Percentiles rank a stretch among this genome's conserved stretches.
Conservation (phyloP, 1,284 basidiomycete genomes). For the Neotropicomus parvogracilis region DNA sequence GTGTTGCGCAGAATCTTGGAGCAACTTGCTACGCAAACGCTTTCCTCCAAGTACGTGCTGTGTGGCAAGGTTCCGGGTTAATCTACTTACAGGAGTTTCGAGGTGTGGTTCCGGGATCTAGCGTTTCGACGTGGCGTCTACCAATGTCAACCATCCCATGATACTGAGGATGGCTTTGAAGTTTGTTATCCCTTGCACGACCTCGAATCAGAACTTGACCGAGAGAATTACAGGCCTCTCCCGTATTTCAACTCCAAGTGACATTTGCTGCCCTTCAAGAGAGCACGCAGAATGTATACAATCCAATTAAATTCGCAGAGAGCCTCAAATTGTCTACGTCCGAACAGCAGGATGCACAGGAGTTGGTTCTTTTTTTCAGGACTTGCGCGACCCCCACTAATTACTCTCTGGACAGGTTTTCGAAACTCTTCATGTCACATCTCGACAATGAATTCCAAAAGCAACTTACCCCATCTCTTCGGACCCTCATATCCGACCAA, state of each 20-base stretch:
- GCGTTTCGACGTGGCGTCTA: constrained; percentile 58
- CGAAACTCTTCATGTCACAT: constrained; percentile 88
- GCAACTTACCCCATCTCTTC: constrained; percentile 57
- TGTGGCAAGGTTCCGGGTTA: not conserved
- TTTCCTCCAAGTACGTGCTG: constrained; percentile 67
- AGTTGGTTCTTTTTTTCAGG: constrained; percentile 49
- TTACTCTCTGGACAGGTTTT: constrained; percentile 59
- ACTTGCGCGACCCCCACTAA: constrained; percentile 9
- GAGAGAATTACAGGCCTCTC: constrained; percentile 52
- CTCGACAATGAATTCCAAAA: constrained; percentile 82
- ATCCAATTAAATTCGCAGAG: constrained; percentile 80
- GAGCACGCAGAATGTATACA: constrained; percentile 65
- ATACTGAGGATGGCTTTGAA: constrained; percentile 50
- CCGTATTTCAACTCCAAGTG: constrained; percentile 69
- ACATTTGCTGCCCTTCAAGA: constrained; percentile 82
- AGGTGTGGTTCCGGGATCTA: constrained; percentile 64
- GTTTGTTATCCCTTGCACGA: constrained; percentile 34
- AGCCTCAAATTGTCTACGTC: constrained; percentile 73
- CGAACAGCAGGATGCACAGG: constrained; percentile 93
- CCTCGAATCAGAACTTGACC: constrained; percentile 8
- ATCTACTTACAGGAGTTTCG: constrained; percentile 6
- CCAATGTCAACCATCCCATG: constrained; percentile 43
- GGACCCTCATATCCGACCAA: constrained; percentile 67
- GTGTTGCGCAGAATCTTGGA: constrained; percentile 69
- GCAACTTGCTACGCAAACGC: constrained; percentile 94